A percentile compares a stretch with the other conserved stretches of the same genome.
Conservation (phyloP, 371 early-diverging fungal species). For the Rhizopus delemar region DNA sequence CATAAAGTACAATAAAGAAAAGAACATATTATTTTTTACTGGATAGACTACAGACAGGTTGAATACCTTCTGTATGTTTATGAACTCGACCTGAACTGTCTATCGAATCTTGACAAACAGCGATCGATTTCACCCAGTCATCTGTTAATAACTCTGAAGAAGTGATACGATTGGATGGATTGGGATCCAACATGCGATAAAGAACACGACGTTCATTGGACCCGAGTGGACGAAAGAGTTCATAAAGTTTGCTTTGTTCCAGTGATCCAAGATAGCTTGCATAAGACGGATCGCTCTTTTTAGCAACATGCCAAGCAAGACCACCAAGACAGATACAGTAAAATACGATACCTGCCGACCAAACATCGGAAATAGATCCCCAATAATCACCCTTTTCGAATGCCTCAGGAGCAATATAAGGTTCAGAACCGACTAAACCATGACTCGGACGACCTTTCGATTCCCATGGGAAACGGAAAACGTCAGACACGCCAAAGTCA, state of each 20-base stretch:
- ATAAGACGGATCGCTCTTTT: slow-evolving; percentile 65
- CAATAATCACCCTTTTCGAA: slow-evolving; percentile 71
- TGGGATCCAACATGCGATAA: slow-evolving; percentile 48
- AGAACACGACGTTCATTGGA: slow-evolving; percentile 59
- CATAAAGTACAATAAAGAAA: neutral
- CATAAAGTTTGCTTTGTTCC: slow-evolving; percentile 47
- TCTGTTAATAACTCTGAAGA: slow-evolving; percentile 61
- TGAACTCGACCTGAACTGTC: slow-evolving; percentile 15
- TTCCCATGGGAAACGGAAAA: slow-evolving; percentile 87
- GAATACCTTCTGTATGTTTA: slow-evolving; percentile 26
- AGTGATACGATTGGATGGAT: slow-evolving; percentile 53
- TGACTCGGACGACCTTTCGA: slow-evolving; percentile 65
- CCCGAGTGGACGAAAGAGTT: slow-evolving; percentile 53
- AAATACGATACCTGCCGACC: slow-evolving; percentile 85
- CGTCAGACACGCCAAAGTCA: slow-evolving; percentile 96
- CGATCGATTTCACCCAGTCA: slow-evolving; percentile 71
- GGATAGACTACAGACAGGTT: neutral
- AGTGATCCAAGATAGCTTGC: slow-evolving; percentile 49
- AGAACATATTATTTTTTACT: slow-evolving; percentile 2
- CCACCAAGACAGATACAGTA: slow-evolving; percentile 64
- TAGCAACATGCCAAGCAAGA: slow-evolving; percentile 73
- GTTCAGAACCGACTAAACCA: slow-evolving; percentile 86
- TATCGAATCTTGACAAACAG: slow-evolving; percentile 20
- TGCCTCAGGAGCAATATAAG: slow-evolving; percentile 93
- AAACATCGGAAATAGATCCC: slow-evolving; percentile 77